Conservation (phyloP, 371 early-diverging fungal species). For the Mortierella sp. region DNA sequence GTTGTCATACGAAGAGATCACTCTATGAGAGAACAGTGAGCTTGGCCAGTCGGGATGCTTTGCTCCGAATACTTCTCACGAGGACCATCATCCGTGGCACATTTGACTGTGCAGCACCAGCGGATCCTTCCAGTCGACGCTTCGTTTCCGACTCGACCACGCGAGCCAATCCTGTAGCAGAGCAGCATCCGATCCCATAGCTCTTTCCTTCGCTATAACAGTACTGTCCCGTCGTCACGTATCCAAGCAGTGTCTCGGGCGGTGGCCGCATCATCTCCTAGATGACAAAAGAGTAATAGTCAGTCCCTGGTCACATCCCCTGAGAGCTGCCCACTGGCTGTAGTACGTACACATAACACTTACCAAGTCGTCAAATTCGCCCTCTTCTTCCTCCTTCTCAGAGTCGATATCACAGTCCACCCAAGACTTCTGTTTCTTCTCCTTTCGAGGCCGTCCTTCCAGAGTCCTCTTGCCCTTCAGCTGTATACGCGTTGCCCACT, state of each 20-base stretch:
- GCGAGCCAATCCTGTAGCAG: slow-evolving; percentile 55
- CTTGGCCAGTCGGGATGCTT: slow-evolving; percentile 36
- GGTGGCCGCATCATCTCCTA: slow-evolving; percentile 46
- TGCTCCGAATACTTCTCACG: slow-evolving; percentile 38
- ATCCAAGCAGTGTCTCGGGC: slow-evolving; percentile 67
- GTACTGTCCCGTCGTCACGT: slow-evolving; percentile 77
- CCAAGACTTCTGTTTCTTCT: slow-evolving; percentile 36
- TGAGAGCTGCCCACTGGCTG: too few species aligned
- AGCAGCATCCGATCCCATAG: slow-evolving; percentile 70
- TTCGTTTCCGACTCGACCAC: slow-evolving; percentile 27
- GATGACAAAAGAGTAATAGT: not conserved
- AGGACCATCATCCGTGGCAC: slow-evolving; percentile 47
- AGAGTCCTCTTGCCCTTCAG: slow-evolving; percentile 40
- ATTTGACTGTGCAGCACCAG: slow-evolving; percentile 7
- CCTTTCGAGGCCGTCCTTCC: slow-evolving; percentile 25
- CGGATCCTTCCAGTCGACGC: slow-evolving; percentile 5
- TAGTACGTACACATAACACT: too few species aligned
- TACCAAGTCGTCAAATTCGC: slow-evolving; percentile 35
- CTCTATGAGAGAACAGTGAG: slow-evolving; percentile 36
- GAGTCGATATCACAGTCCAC: slow-evolving; percentile 34
- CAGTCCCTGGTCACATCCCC: not conserved
- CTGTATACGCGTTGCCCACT: slow-evolving; percentile 25
- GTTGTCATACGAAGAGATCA: too few species aligned
- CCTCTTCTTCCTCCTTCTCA: slow-evolving; percentile 21
- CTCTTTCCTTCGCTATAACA: slow-evolving; percentile 75